These are phyloP conservation scores for Eudorina sp. DNA, from an alignment of 139 green algal genomes.

Conservation along the genomic window DNA sequence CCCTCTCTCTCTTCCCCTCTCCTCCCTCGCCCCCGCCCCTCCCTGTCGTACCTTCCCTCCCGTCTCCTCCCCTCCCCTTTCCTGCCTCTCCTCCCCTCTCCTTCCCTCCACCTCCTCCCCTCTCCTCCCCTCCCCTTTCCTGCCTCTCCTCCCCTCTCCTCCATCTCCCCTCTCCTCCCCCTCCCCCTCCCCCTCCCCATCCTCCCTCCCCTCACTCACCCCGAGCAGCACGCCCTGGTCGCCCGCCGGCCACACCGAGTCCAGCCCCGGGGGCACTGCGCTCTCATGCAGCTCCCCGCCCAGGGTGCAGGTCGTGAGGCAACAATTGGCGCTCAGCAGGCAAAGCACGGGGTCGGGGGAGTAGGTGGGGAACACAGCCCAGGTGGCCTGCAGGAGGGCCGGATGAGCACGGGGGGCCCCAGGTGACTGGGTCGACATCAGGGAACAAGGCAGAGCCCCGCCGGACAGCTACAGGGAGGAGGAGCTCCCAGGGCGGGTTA, in stretches of 20 bases:
- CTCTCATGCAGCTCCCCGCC: slow-evolving; percentile 65
- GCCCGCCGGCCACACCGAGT: slow-evolving; percentile 62
- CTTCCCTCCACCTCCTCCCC: no score
- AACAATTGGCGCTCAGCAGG: slow-evolving; percentile 64
- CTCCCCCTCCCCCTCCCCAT: not conserved
- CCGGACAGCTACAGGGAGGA: no score
- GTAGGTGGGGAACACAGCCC: slow-evolving; percentile 56
- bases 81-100: no score
- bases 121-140: no score
- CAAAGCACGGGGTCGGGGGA: slow-evolving; percentile 63
- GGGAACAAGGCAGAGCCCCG: no score
- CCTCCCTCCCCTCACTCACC: slow-evolving; percentile 44
- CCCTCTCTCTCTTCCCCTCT: no score
- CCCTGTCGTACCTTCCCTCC: no score
- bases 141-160: no score
- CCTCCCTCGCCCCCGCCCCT: no score
- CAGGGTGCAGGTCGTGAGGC: slow-evolving; percentile 59
- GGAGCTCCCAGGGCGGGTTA: no score
- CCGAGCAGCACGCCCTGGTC: slow-evolving; percentile 68
- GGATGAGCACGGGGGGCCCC: not conserved
- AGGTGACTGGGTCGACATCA: no score
- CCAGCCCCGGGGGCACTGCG: slow-evolving; percentile 60
- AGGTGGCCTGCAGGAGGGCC: slow-evolving; percentile 44
- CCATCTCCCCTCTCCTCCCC: not conserved
- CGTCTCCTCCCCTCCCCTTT: no score